A percentile compares a stretch with the other conserved stretches of the same genome.
phyloP scores from a whole-genome alignment of 176 grass and related monocot species.

The Hsuehochloa calcarea region DNA sequence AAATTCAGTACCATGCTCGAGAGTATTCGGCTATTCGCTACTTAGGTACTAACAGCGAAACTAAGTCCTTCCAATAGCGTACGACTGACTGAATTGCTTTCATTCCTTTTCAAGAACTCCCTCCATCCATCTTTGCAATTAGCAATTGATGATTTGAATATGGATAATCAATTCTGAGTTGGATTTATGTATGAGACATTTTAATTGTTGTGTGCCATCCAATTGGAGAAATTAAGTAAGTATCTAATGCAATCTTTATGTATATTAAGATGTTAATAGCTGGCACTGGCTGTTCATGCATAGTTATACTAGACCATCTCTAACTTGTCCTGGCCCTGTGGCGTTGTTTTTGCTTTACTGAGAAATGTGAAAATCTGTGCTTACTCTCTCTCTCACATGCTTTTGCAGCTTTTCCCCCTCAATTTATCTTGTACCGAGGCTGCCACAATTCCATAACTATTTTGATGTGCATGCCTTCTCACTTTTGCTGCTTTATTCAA shows the following conservation, averaged over 20 bases:
- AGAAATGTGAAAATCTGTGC: neutral
- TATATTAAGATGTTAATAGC: constrained; percentile 3
- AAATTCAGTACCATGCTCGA: neutral
- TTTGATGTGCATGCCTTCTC: neutral
- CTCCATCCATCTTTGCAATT: neutral
- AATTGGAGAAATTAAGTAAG: neutral
- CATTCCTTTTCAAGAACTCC: neutral
- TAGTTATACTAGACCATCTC: neutral
- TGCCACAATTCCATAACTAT: neutral
- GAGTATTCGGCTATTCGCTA: neutral
- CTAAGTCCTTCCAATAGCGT: neutral
- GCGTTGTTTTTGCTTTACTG: neutral
- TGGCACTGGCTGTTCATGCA: neutral
- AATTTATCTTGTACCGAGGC: neutral
- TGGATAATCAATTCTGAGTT: neutral
- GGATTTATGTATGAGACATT: neutral
- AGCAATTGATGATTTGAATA: neutral
- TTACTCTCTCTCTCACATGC: neutral
- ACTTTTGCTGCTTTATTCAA: neutral
- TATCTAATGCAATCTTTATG: neutral
- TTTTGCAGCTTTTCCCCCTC: neutral
- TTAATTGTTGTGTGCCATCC: neutral
- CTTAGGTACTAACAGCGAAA: neutral
- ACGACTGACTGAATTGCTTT: neutral
- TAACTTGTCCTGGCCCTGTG: neutral